Base-by-base conservation (phyloP, 176 grass and related monocot genomes). In the Ampelocalamus luodianensis region DNA sequence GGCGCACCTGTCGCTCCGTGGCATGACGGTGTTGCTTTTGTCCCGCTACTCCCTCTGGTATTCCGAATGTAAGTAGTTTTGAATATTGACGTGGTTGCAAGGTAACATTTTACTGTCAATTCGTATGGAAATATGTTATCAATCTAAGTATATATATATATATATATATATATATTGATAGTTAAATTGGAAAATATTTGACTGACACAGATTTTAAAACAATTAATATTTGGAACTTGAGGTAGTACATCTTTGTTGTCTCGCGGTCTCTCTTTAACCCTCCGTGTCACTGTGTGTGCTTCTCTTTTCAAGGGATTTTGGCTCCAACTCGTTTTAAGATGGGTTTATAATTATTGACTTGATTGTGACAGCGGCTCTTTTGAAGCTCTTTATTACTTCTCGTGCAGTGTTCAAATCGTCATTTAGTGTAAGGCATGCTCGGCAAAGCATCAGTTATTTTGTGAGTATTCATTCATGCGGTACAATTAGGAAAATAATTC, bases 241-340 rank as follows among this genome's bases (percentile, higher is more conserved):
- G 32, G 32, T 34, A 34, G 32, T 82, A 20, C 4, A 45, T 68
- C 78, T 26, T 44, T 49, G 13, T 68, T 37, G 62, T 77, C 64
- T 78, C 22, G 23, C 34, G 48, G 10, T 8, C 14, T 27, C 39
- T 32, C n/a, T 42, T 5, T 60, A 26, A 16, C 17, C 49, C n/a
- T n/a, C n/a, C n/a, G 29, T 1, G 29, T 29, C 17, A 0, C 0
- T 13, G 5, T 44, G 22, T 8, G 24, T 32, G 36, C 10, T 53
- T 32, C 10, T 8, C 14, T 72, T 79, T 62, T 18, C 17, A 58
- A 9, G 14, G 5, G 4, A n/a, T 60, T 65, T 79, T 79, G 54
- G 76, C 66, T 86, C 77, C 61, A 87, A 48, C 18, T 32, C 8
- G n/a, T 70, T 69, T 87, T 39, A 58, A 72, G 61, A 40, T 50